Percentiles rank a stretch among this genome's conserved stretches.
phyloP scores from a whole-genome alignment of 2,329 filamentous ascomycete genomes.

The Alternaria conjuncta region DNA sequence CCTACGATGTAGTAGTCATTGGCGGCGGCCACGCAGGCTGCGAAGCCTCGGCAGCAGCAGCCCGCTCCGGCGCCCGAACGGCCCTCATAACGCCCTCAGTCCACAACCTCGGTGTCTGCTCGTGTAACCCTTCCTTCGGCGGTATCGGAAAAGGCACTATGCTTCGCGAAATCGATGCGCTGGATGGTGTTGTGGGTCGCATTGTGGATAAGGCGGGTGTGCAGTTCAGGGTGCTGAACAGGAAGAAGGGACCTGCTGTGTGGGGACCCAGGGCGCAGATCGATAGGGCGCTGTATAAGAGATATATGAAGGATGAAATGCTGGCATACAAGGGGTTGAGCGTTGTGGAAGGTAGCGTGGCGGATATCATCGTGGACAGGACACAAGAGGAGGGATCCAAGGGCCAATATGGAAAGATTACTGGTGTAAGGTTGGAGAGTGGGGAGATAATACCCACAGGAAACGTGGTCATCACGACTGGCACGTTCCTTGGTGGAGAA shows the following conservation, averaged over 20 bases:
- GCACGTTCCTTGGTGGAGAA: constrained; percentile 92
- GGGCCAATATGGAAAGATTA: constrained; percentile 73
- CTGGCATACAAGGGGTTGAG: constrained; percentile 77
- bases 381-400: constrained; percentile 52
- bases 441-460: constrained; percentile 82
- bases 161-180: constrained; percentile 89
- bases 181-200: constrained; percentile 86
- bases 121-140: constrained; percentile 95
- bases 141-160: constrained; percentile 99
- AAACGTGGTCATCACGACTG: constrained; percentile 92
- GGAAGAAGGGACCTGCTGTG: constrained; percentile 89
- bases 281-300: constrained; percentile 86
- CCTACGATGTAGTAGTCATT: constrained; percentile 92
- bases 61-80: constrained; percentile 85
- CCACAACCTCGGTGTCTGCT: constrained; percentile 91
- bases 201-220: constrained; percentile 93
- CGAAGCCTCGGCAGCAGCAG: constrained; percentile 90
- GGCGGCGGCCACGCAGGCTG: constrained; percentile 95
- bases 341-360: constrained; percentile 85
- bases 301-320: constrained; percentile 89
- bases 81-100: constrained; percentile 87
- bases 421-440: constrained; percentile 84
- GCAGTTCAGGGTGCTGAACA: constrained; percentile 91
- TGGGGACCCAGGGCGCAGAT: constrained; percentile 98
- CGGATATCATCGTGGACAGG: constrained; percentile 81